These are phyloP conservation scores for Hirsutella thompsonii DNA, from an alignment of 2,329 filamentous ascomycete genomes.

Conservation along the genomic window DNA sequence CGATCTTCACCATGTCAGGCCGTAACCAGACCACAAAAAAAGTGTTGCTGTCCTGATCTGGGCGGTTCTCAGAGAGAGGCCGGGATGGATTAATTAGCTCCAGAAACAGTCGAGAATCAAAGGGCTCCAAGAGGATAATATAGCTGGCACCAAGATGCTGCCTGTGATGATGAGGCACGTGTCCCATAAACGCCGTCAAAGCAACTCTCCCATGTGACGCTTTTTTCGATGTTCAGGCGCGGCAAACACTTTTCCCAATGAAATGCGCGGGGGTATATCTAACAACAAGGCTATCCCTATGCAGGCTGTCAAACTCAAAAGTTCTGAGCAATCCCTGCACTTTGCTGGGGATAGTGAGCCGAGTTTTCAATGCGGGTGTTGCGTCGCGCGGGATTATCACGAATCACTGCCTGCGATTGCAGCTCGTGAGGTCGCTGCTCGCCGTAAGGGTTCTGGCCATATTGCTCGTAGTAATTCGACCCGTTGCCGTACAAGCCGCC, in stretches of 20 bases:
- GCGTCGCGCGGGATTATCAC: conserved; percentile 80
- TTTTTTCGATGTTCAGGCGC: background rate
- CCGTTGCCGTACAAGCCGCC: conserved; percentile 32
- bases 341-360: conserved; percentile 80
- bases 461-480: conserved; percentile 44
- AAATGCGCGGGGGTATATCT: conserved; percentile 1
- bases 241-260: background rate
- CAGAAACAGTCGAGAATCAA: too few species aligned
- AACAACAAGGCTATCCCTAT: conserved; percentile 3
- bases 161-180: too few species aligned
- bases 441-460: conserved; percentile 42
- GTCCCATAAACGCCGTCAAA: too few species aligned
- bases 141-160: too few species aligned
- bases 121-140: too few species aligned
- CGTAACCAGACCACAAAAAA: too few species aligned
- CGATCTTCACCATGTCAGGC: too few species aligned
- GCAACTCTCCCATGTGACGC: background rate
- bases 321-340: conserved; percentile 91
- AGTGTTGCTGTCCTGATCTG: background rate
- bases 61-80: background rate
- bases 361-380: conserved; percentile 94
- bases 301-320: conserved; percentile 43
- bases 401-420: conserved; percentile 64
- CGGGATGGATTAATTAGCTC: background rate
- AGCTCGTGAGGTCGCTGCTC: conserved; percentile 31